Percentiles rank a stretch among this genome's conserved stretches.
Conservation (phyloP, 2,329 filamentous ascomycete species). For the Fusarium tjaetaba region DNA sequence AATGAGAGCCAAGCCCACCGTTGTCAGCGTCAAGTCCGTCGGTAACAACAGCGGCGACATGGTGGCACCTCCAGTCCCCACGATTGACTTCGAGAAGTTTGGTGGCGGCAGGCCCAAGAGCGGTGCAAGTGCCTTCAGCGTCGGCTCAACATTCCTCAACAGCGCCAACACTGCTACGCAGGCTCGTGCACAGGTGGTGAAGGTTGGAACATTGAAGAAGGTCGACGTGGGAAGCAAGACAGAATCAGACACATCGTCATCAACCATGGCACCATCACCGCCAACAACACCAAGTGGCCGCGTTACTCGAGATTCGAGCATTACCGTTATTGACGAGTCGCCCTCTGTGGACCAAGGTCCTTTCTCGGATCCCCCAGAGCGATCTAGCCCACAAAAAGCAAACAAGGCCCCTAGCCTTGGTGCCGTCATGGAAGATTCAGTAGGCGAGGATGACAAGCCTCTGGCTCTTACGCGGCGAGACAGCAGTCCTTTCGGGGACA, state of each 20-base stretch:
- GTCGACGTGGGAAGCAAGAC: conserved; percentile 52
- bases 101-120: conserved; percentile 61
- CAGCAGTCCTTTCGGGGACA: conserved; percentile 66
- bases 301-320: conserved; percentile 53
- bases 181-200: conserved; percentile 68
- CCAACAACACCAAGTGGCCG: conserved; percentile 37
- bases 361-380: conserved; percentile 65
- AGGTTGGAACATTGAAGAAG: conserved; percentile 65
- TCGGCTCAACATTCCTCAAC: conserved; percentile 75
- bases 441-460: conserved; percentile 49
- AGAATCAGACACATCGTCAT: conserved; percentile 46
- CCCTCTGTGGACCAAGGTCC: conserved; percentile 64
- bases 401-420: conserved; percentile 60
- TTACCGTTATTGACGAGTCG: conserved; percentile 62
- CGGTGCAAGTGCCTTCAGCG: conserved; percentile 69
- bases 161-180: conserved; percentile 69
- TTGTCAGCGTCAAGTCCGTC: conserved; percentile 89
- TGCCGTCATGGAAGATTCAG: conserved; percentile 64
- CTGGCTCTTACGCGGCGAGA: conserved; percentile 45
- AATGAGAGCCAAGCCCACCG: conserved; percentile 86
- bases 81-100: conserved; percentile 73
- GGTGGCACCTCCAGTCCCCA: conserved; percentile 75
- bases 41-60: conserved; percentile 63
- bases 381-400: conserved; percentile 41
- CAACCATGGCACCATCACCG: conserved; percentile 29